A percentile compares a stretch with the other conserved stretches of the same genome.
phyloP scores from a whole-genome alignment of 2,329 filamentous ascomycete genomes.

The Ramularia endophylla region DNA sequence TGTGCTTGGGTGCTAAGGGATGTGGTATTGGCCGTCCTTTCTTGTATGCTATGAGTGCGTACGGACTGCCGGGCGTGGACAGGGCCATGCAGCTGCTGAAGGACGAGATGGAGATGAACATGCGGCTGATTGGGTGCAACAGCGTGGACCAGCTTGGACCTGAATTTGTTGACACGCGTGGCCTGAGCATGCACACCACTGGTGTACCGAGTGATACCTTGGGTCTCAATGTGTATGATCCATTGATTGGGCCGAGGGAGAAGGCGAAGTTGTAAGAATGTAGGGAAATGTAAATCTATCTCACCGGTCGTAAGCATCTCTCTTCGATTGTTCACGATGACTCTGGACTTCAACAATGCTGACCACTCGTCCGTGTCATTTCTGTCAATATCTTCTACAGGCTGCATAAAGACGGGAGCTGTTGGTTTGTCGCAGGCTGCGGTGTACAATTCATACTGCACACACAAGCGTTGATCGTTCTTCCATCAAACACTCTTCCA shows the following conservation, averaged over 20 bases:
- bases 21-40: slow-evolving; percentile 95
- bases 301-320: too few species aligned
- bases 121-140: slow-evolving; percentile 82
- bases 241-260: slow-evolving; percentile 37
- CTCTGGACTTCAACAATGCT: too few species aligned
- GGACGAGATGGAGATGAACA: slow-evolving; percentile 99
- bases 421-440: too few species aligned
- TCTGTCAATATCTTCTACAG: too few species aligned
- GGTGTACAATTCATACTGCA: too few species aligned
- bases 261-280: slow-evolving; percentile 23
- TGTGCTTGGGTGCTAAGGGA: slow-evolving; percentile 85
- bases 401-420: too few species aligned
- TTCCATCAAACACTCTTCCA: too few species aligned
- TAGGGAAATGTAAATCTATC: too few species aligned
- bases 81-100: slow-evolving; percentile 68
- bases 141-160: slow-evolving; percentile 73
- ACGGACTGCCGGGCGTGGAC: slow-evolving; percentile 81
- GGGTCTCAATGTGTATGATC: slow-evolving; percentile 51
- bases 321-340: too few species aligned
- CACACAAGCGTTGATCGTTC: too few species aligned
- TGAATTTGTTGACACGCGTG: slow-evolving; percentile 70
- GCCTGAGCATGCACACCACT: slow-evolving; percentile 56
- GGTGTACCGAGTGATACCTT: slow-evolving; percentile 58
- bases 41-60: slow-evolving; percentile 91
- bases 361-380: too few species aligned